phyloP scores from a whole-genome alignment of 2,329 filamentous ascomycete species.

The Tolypocladium capitatum region DNA sequence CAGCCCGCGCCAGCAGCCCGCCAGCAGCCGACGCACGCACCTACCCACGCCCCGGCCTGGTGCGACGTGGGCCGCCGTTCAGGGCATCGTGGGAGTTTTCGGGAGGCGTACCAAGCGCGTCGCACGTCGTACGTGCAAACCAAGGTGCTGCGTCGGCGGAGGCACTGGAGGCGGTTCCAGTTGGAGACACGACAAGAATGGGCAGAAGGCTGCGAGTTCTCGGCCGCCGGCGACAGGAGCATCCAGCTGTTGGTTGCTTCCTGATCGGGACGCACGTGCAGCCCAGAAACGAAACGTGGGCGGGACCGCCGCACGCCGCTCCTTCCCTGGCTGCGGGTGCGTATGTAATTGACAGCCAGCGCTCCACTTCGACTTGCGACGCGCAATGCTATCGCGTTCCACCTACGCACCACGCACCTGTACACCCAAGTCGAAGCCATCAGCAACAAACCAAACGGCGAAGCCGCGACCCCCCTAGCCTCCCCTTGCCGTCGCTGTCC shows the following conservation, averaged over 20 bases:
- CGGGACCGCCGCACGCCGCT: no score
- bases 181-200: no score
- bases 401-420: background rate
- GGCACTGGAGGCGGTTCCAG: no score
- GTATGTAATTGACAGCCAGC: background rate
- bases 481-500: background rate
- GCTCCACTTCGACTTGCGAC: background rate
- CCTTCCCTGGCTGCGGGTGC: background rate
- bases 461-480: background rate
- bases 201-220: no score
- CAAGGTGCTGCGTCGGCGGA: no score
- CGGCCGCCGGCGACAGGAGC: no score
- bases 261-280: no score
- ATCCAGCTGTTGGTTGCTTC: no score
- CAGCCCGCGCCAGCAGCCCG: background rate
- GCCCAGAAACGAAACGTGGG: no score
- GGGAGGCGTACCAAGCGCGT: no score
- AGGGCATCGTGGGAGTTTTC: background rate
- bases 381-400: background rate
- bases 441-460: background rate
- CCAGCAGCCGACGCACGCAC: background rate
- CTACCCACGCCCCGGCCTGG: background rate
- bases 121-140: no score
- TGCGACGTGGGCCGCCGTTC: background rate
- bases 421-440: background rate